A percentile compares a stretch with the other conserved stretches of the same genome.
phyloP scores from a whole-genome alignment of 352 stramenopile species.

The Globisporangium nagaii region DNA sequence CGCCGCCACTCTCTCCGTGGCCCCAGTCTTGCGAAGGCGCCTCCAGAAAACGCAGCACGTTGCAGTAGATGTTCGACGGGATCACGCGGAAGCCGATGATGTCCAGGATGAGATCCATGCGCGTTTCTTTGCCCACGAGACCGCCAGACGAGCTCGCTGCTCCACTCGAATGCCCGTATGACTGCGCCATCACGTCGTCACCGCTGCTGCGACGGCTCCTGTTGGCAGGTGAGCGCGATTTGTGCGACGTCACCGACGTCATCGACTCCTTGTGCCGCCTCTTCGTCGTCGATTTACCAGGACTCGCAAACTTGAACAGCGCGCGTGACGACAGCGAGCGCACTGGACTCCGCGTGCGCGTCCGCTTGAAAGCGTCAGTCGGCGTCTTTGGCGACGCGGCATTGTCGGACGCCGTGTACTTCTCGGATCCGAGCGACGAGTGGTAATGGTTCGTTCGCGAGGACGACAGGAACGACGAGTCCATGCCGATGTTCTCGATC shows the following conservation, averaged over 20 bases:
- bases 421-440: neutral
- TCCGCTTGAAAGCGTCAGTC: constrained; percentile 3
- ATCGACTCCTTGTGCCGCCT: constrained; percentile 9
- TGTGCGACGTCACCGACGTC: constrained; percentile 5
- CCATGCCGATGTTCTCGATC: constrained; percentile 32
- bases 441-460: neutral
- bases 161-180: constrained; percentile 1
- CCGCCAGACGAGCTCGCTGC: neutral
- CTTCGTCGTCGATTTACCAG: constrained; percentile 1
- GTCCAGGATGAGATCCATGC: constrained; percentile 67
- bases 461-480: constrained; percentile 26
- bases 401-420: neutral
- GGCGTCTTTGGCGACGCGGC: neutral
- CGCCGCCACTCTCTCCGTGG: neutral
- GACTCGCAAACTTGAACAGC: constrained; percentile 17
- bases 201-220: constrained; percentile 7
- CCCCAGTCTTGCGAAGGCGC: constrained; percentile 19
- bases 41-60: constrained; percentile 70
- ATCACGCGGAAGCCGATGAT: constrained; percentile 74
- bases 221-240: constrained; percentile 4
- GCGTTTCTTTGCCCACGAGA: constrained; percentile 23
- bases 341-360: constrained; percentile 12
- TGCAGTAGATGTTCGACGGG: constrained; percentile 78
- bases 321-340: constrained; percentile 35
- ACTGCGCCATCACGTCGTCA: constrained; percentile 3